Evolutionary conservation across 805 yeast species (phyloP).

Genomic region (Clavispora asparagi): DNA sequence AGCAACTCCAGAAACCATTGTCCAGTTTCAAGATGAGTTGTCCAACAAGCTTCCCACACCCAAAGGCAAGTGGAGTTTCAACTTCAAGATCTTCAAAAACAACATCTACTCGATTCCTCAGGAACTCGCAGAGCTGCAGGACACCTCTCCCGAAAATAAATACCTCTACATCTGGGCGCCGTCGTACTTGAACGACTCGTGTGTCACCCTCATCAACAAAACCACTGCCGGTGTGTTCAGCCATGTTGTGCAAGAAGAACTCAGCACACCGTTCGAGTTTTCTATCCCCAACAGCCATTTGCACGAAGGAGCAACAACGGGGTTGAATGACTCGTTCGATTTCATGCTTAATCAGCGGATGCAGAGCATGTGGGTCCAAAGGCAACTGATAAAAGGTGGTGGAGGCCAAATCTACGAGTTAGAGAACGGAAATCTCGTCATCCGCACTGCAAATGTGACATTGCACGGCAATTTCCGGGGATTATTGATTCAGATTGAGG

Average conservation of each 20-base stretch:
- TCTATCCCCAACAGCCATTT: conserved; percentile 33
- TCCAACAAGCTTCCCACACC: conserved; percentile 60
- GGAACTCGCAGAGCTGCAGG: conserved; percentile 21
- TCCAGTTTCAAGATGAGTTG: conserved; percentile 65
- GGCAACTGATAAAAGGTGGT: conserved; percentile 70
- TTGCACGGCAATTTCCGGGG: conserved; percentile 74
- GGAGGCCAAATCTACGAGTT: conserved; percentile 65
- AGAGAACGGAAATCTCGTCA: conserved; percentile 44
- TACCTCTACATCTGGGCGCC: conserved; percentile 48
- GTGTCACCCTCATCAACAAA: conserved; percentile 46
- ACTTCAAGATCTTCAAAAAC: conserved; percentile 60
- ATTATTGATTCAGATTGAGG: conserved; percentile 57
- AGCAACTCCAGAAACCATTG: conserved; percentile 55
- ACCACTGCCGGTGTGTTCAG: conserved; percentile 32
- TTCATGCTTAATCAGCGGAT: conserved; percentile 50
- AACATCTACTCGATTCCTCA: conserved; percentile 50
- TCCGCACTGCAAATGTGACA: conserved; percentile 66
- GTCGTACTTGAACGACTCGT: conserved; percentile 43
- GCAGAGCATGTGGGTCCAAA: conserved; percentile 62
- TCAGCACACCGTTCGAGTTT: conserved; percentile 12
- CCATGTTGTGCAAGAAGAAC: conserved; percentile 29
- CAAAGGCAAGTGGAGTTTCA: conserved; percentile 64
- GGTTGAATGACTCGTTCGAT: conserved; percentile 55
- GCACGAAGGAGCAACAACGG: conserved; percentile 50
- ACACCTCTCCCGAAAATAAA: conserved; percentile 33